These are phyloP conservation scores for Colletotrichum endophyticum DNA, from an alignment of 2,329 filamentous ascomycete genomes.

Conservation along the genomic window DNA sequence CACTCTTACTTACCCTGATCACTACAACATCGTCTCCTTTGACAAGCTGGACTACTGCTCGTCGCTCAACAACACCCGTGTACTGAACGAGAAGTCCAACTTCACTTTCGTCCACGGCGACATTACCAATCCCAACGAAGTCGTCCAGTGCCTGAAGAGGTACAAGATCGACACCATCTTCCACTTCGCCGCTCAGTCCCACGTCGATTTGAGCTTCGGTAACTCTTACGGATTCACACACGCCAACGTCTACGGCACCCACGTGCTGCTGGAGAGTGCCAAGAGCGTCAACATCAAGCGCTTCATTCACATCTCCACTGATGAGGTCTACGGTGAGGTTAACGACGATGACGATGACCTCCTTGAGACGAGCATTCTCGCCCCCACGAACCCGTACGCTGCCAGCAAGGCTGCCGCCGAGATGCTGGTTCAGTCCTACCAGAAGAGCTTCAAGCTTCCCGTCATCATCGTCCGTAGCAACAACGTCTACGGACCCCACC, in stretches of 20 bases:
- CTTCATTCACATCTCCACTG: conserved; percentile 84
- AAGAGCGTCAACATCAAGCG: conserved; percentile 73
- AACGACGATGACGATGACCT: conserved; percentile 74
- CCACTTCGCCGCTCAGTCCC: conserved; percentile 86
- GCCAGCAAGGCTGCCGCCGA: conserved; percentile 83
- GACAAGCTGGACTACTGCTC: conserved; percentile 87
- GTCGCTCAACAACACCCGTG: conserved; percentile 78
- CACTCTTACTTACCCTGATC: conserved; percentile 71
- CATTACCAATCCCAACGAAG: conserved; percentile 73
- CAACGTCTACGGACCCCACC: conserved; percentile 86
- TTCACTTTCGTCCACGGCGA: conserved; percentile 84
- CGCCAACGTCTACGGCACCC: conserved; percentile 85
- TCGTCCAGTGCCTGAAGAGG: conserved; percentile 72
- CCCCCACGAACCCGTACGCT: conserved; percentile 82
- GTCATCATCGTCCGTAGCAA: conserved; percentile 82
- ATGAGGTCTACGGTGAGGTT: conserved; percentile 86
- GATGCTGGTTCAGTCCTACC: conserved; percentile 87
- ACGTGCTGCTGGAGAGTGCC: conserved; percentile 79
- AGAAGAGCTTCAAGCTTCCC: conserved; percentile 81
- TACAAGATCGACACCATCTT: conserved; percentile 80
- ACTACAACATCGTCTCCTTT: conserved; percentile 82
- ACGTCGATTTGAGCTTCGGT: conserved; percentile 82
- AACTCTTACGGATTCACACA: conserved; percentile 83
- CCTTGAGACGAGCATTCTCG: conserved; percentile 74
- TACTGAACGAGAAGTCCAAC: conserved; percentile 70